Evolutionary conservation across 2,329 filamentous ascomycete genomes (phyloP), one percentile per base, ranked within the genome.

Genomic region (Polytolypa hystricis): DNA sequence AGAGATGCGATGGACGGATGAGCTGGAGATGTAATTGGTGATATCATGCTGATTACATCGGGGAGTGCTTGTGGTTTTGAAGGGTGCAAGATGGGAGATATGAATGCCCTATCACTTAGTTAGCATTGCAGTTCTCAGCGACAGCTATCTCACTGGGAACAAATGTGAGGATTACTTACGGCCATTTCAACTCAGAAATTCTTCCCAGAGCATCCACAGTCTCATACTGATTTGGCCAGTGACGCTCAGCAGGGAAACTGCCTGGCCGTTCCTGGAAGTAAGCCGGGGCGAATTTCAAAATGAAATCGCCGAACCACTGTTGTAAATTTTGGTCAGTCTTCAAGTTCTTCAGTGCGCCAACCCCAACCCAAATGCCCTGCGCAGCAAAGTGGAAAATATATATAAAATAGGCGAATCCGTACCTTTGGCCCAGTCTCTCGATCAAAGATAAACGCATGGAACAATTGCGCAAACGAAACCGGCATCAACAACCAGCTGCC

Each of bases 41-140:
- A 71, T 39, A 95, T 79, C 9, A 72, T 64, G 15, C 93, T 70
- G 3, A 77, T 67, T 3, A 71, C 54, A 0, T 82, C 76, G 0
- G 93, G 74, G 1, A 67, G 49, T 3, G 58, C 56, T 32, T 64
- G 57, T 10, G 73, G 70, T 49, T 77, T 76, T 43, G 69, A 68
- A 0, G 87, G 87, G 59, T 93, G 93, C 40, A 95, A 72, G 27
- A 86, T 89, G 1, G 89, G 89, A 0, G 84, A 89, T 34, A 82
- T 70, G 57, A 86, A 94, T 0, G 80, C 67, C 23, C 81, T 84
- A 35, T 30, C 44, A 18, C 43, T 53, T 42, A 52, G 43, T 47
- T 31, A 38, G 36, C 19, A 32, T 28, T n/a, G n/a, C n/a, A n/a
- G n/a, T n/a, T n/a, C n/a, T 9, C 10, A 29, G 34, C 35, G 19